Evolutionary conservation across 306 rosid genomes (phyloP).

Genomic region (Cicer bijugum): DNA sequence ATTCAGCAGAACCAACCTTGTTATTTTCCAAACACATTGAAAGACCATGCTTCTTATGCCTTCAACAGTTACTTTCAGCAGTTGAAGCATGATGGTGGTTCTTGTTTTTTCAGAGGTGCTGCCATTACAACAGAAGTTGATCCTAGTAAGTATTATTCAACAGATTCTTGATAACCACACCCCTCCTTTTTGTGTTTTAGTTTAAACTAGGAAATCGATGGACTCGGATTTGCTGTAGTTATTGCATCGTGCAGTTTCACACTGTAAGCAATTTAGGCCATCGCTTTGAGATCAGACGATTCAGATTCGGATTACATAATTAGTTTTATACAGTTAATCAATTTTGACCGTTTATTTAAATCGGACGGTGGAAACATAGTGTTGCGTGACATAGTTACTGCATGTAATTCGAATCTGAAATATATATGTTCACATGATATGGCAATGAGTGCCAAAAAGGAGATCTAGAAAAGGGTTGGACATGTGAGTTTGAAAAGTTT

Average conservation of each 20-base stretch:
- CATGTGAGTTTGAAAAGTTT: conserved; percentile 40
- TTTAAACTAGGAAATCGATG: not conserved
- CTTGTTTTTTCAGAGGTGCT: conserved; percentile 76
- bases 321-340: too few relatives aligned
- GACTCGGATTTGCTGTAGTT: too few relatives aligned
- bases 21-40: conserved; percentile 66
- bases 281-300: too few relatives aligned
- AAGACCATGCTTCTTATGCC: conserved; percentile 80
- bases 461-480: conserved; percentile 31
- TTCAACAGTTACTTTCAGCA: conserved; percentile 77
- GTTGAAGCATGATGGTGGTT: conserved; percentile 66
- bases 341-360: too few relatives aligned
- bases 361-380: too few relatives aligned
- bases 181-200: not conserved
- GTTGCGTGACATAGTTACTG: too few relatives aligned
- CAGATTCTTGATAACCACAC: not conserved
- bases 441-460: conserved; percentile 38
- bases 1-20: conserved; percentile 70
- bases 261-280: too few relatives aligned
- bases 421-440: conserved; percentile 45
- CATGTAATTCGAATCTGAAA: not conserved
- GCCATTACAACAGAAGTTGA: conserved; percentile 74
- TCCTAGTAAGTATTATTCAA: conserved; percentile 64
- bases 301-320: too few relatives aligned
- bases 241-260: too few relatives aligned